These are phyloP conservation scores for Fraxinus platypoda DNA, from an alignment of 305 asterid species.

Conservation along the genomic window DNA sequence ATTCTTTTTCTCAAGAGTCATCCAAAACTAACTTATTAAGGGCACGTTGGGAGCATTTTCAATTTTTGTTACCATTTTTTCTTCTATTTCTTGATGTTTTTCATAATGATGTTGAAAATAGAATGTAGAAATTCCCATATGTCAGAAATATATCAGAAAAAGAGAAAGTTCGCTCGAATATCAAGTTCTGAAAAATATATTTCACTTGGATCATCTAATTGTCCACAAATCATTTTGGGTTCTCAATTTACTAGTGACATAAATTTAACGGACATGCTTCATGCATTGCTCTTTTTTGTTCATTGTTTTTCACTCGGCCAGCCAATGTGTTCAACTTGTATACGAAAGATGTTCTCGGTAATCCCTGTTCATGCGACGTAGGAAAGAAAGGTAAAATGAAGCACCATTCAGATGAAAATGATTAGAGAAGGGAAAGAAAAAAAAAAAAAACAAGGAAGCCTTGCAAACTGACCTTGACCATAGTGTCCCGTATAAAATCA, in stretches of 20 bases:
- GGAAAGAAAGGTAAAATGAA: not conserved
- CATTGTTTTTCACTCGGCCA: not conserved
- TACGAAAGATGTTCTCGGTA: not conserved
- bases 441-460: not conserved
- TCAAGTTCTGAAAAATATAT: not conserved
- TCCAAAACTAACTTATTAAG: not conserved
- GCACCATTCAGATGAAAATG: not conserved
- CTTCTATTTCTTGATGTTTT: not conserved
- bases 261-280: not conserved
- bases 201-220: not conserved
- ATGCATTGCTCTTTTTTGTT: not conserved
- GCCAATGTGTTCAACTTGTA: not conserved
- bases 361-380: not conserved
- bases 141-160: not conserved
- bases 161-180: not conserved
- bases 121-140: not conserved
- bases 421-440: not conserved
- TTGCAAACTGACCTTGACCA: slow-evolving; percentile 54
- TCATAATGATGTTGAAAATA: not conserved
- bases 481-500: slow-evolving; percentile 52
- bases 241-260: not conserved
- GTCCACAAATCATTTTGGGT: not conserved
- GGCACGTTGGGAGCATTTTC: not conserved
- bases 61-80: not conserved
- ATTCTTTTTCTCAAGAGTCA: not conserved